Conservation (phyloP, 257 asterid species). For the Scutellaria minor region DNA sequence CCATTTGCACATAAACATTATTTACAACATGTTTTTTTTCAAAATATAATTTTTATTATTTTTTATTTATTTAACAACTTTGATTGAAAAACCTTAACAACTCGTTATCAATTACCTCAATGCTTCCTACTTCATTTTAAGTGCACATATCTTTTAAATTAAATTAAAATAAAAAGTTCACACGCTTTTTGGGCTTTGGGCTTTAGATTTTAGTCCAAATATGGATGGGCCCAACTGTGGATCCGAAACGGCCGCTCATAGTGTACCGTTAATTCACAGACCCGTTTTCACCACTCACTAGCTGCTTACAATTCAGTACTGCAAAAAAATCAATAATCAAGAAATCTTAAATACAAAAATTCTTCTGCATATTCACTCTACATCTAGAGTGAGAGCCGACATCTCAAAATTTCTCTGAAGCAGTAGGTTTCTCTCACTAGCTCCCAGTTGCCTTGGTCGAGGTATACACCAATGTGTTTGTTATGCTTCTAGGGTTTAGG, state of each 20-base stretch:
- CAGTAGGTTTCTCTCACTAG: neutral
- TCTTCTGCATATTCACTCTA: neutral
- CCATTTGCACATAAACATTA: too few species aligned
- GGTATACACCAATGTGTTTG: constrained; percentile 31
- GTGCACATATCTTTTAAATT: neutral
- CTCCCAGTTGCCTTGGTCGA: constrained; percentile 23
- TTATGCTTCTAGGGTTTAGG: constrained; percentile 56
- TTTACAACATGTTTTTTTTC: too few species aligned
- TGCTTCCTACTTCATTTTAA: neutral
- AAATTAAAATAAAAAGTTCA: too few species aligned
- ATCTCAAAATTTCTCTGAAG: neutral
- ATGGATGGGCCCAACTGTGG: too few species aligned
- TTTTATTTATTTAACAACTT: too few species aligned
- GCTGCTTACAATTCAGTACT: neutral
- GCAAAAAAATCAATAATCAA: too few species aligned
- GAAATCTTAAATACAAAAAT: neutral
- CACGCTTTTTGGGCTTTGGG: constrained; percentile 3
- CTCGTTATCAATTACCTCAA: too few species aligned
- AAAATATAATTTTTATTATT: too few species aligned
- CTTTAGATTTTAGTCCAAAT: neutral
- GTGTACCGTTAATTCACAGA: neutral
- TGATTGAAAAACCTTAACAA: too few species aligned
- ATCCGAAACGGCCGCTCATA: too few species aligned
- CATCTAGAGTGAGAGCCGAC: neutral
- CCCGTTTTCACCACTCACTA: too few species aligned